Evolutionary conservation across 805 yeast species (phyloP), one percentile per base, ranked within the genome.

Genomic region (Ogataea corticis): DNA sequence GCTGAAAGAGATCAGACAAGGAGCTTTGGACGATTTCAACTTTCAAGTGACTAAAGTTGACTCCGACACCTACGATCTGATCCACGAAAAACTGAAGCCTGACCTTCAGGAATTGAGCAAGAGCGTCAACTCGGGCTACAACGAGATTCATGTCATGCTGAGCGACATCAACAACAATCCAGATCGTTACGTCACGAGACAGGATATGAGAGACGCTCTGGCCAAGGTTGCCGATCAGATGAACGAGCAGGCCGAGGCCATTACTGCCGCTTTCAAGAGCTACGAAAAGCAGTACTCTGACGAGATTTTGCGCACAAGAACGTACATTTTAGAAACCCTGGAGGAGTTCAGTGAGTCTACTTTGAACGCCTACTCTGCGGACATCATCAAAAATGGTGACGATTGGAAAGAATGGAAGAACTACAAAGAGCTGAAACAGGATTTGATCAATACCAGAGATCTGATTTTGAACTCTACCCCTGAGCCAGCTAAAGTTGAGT

Each of bases 331-430:
- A 42, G 91, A 86, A 51, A 74, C 83, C 0, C 75, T 82, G 59
- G 91, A 85, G 61, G 85, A 85, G 49, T 86, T 85, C 71, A 82
- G 84, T 5, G 90, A 85, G 44, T 76, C 80, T 6, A 73, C 86
- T 23, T 72, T 85, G 44, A 73, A 68, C 52, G 88, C 84, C 53
- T 85, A 83, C 66, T 76, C 85, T 7, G 76, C 77, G 42, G 75
- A 79, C 46, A 72, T 85, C 58, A 75, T 82, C 41, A 67, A 69
- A 16, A 62, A 60, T 14, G 73, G 68, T 25, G 70, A 66, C 29
- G 65, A 69, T 23, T 80, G 80, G 74, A 62, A 63, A 25, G 79
- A 76, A 50, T 83, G 87, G 91, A 82, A 77, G 55, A 69, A 72
- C 45, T 84, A 78, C 58, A 77, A 82, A 49, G 67, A 66, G 28